Conservation (phyloP, 1,139 yeast genomes). For the Kodamaea suecica region DNA sequence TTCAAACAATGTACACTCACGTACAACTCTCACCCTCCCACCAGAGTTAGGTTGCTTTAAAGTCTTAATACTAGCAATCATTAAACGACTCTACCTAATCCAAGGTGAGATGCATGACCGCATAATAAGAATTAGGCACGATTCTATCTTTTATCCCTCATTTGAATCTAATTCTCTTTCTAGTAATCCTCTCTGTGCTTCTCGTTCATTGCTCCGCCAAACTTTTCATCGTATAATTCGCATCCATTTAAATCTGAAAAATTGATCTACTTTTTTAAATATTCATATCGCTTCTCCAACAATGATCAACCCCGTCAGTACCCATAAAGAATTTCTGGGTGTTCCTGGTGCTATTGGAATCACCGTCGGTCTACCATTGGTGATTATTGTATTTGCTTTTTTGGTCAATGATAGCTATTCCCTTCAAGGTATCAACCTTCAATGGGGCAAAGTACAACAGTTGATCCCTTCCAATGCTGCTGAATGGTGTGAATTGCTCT, state of each 20-base stretch:
- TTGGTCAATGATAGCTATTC: slow-evolving; percentile 56
- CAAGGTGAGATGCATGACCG: too few relatives aligned
- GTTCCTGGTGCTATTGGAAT: slow-evolving; percentile 68
- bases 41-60: too few relatives aligned
- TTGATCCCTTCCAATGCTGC: slow-evolving; percentile 26
- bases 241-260: background rate
- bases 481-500: slow-evolving; percentile 27
- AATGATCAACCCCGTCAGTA: slow-evolving; percentile 66
- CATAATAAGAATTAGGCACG: too few relatives aligned
- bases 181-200: too few relatives aligned
- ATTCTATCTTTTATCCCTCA: too few relatives aligned
- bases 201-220: too few relatives aligned
- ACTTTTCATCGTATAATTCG: slow-evolving; percentile 1
- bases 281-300: background rate
- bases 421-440: slow-evolving; percentile 45
- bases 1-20: too few relatives aligned
- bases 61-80: too few relatives aligned
- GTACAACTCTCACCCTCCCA: too few relatives aligned
- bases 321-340: slow-evolving; percentile 74
- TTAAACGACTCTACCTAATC: too few relatives aligned
- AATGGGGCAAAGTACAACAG: slow-evolving; percentile 29
- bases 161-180: too few relatives aligned
- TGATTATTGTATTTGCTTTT: slow-evolving; percentile 58
- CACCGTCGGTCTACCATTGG: slow-evolving; percentile 62
- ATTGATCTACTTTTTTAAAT: too few relatives aligned